Base-by-base conservation (phyloP, 768 basidiomycete species). In the Tricholoma sp. region DNA sequence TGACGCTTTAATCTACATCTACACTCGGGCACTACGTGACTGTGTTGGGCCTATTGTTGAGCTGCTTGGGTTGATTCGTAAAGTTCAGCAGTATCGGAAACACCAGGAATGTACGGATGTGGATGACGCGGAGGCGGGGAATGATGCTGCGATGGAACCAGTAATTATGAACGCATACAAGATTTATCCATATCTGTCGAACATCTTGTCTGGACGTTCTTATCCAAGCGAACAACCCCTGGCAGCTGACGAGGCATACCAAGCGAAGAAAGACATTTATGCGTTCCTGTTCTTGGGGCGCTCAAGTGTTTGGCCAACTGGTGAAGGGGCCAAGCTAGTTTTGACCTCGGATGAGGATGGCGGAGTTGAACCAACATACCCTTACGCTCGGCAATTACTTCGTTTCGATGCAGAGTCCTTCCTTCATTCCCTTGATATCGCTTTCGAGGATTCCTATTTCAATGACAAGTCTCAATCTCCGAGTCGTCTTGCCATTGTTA, bases 1-100 rank as follows among this genome's bases (percentile, higher is more conserved):
- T 74, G 96, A 98, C 64, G 94, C 96, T 0, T 81, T 98, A 57
- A 88, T 96, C 57, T 95, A 97, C 69, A 86, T 98, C 35, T 96
- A 95, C 70, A 96, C 89, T 9, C 83, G 88, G 47, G 92, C 94
- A 3, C 72, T 99, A 63, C 79, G 76, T 59, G 97, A 99, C 67
- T 97, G 88, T 58, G 86, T 94, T 32, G 84, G 92, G 6, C 96
- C 97, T 0, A 73, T 98, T 5, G 89, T 95, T 57, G 89, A 93
- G 61, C 76, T 97, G 11, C 76, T 98, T 37, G 80, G 76, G 9
- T 81, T 97, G 46, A 83, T 98, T 39, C 83, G 87, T 12, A 78
- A 77, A 56, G 82, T 91, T 22, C 82, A 83, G 57, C 81, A 79
- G 58, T 76, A 79, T 59, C 79, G 86, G 46, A 72, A 71, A 49